These are phyloP conservation scores for Guillardia theta DNA, from an alignment of 78 protist species.

Conservation along the genomic window DNA sequence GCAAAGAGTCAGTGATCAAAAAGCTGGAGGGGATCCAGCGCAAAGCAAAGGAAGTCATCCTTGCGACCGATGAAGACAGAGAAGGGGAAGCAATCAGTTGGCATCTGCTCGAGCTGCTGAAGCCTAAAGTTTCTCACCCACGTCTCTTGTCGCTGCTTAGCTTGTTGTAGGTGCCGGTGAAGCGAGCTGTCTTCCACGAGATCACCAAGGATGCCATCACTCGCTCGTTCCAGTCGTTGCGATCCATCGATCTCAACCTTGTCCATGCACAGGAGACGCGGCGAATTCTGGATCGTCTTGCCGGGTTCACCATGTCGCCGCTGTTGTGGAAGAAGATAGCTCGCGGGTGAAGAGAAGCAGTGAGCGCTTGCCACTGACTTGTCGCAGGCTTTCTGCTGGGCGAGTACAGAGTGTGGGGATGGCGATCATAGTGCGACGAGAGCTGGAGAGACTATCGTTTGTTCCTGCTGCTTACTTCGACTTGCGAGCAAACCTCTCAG, in stretches of 20 bases:
- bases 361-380: no score
- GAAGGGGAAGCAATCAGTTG: constrained; percentile 57
- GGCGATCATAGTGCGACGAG: background rate
- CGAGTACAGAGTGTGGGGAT: constrained; percentile 42
- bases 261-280: constrained; percentile 51
- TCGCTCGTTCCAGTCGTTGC: background rate
- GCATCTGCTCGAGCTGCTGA: background rate
- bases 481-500: background rate
- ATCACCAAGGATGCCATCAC: constrained; percentile 10
- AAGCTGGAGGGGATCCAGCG: background rate
- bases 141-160: no score
- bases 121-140: no score
- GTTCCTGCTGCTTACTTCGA: background rate
- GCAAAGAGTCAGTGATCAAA: background rate
- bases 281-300: background rate
- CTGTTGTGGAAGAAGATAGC: constrained; percentile 47
- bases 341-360: no score
- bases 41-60: background rate
- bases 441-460: background rate
- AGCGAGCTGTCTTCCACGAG: constrained; percentile 23
- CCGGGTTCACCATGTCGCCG: constrained; percentile 47
- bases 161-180: background rate
- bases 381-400: constrained; percentile 24
- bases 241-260: background rate
- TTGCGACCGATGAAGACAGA: constrained; percentile 50